Evolutionary conservation across 805 yeast genomes (phyloP), one percentile per base, ranked within the genome.

Genomic region (Metschnikowia gelsemii): DNA sequence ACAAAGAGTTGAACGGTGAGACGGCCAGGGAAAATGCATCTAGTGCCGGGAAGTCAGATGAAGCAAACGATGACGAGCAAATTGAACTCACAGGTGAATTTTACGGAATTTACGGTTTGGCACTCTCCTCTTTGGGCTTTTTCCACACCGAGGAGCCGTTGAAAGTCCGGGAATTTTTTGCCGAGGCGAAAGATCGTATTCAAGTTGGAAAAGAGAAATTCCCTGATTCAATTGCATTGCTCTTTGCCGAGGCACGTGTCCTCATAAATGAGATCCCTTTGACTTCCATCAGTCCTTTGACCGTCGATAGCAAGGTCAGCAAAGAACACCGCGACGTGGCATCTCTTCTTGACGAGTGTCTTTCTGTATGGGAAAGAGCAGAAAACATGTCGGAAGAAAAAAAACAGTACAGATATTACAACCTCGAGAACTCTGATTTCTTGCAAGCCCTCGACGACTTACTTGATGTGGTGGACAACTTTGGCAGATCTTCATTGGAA

Each of bases 91-190:
- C 75, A 20, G 78, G 76, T 25, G 70, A 68, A 32, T 86, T 89
- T 58, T 84, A 86, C 56, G 68, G 83, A 4, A 77, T 85, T 22
- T 91, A 89, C 61, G 90, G 88, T 0, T 64, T 79, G 32, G 82
- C 95, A 0, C 64, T 86, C 31, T 72, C 80, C 28, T 87, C 82
- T 44, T 64, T 84, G 49, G 78, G 86, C 1, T 68, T 70, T 25
- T 84, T 79, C 62, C 72, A 78, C 48, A 62, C 69, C 8, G 73
- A 62, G n/a, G 73, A 67, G 12, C 63, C 42, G 7, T 59, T 62
- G n/a, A 52, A 63, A 21, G 72, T 83, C 7, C 59, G 63, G 8
- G 84, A 78, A 35, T 86, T 71, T 58, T 80, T 87, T 39, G 76
- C 76, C 9, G 87, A 84, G 28, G 84, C 95, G 4, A 46, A 84